Conservation (phyloP, 176 grass and related monocot genomes). For the barley (Hordeum vulgare) region MorexV3_pseudomolecules_assembly NC_058519.1:130114585-130115084, state of each 20-base stretch:
- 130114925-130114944: background rate
- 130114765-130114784: conserved; percentile 92
- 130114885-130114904: background rate
- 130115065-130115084: background rate
- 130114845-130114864: conserved; percentile 76
- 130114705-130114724: conserved; percentile 65
- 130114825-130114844: conserved; percentile 78
- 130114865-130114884: background rate
- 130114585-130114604: background rate
- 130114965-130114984: background rate
- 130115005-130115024: background rate
- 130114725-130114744: conserved; percentile 37
- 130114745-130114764: conserved; percentile 37
- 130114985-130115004: background rate
- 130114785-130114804: conserved; percentile 84
- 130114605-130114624: background rate
- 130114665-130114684: conserved; percentile 30
- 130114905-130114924: background rate
- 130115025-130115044: background rate
- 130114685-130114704: conserved; percentile 49
- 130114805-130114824: conserved; percentile 74
- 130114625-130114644: background rate
- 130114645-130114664: background rate
- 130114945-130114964: conserved; percentile 14
- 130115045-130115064: background rate